Conservation (phyloP, 2,329 filamentous ascomycete species). For the Colletotrichum orbiculare region DNA sequence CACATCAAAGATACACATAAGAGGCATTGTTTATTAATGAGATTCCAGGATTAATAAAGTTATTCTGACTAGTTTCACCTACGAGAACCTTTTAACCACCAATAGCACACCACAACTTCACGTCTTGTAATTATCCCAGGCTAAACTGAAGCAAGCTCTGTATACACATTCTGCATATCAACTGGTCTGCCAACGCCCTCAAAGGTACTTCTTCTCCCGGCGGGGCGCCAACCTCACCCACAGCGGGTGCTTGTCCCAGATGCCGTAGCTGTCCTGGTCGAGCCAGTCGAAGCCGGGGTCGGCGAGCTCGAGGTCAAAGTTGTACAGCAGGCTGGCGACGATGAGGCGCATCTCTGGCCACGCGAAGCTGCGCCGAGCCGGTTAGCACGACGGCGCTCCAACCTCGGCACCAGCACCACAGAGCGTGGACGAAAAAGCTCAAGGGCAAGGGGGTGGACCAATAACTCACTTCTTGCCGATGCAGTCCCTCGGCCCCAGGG, state of each 20-base stretch:
- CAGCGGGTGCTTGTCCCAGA: conserved; percentile 34
- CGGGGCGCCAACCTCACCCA: conserved; percentile 25
- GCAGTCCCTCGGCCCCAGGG: conserved; percentile 60
- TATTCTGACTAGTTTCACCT: no score
- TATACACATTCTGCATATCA: no score
- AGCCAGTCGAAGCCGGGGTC: conserved; percentile 51
- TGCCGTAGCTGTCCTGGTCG: conserved; percentile 32
- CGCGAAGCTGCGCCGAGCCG: conserved; percentile 47
- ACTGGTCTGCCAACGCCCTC: neutral
- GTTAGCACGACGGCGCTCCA: neutral
- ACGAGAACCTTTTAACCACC: no score
- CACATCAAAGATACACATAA: no score
- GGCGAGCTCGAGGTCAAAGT: conserved; percentile 56
- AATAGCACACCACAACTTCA: no score
- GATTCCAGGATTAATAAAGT: no score
- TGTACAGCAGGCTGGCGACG: conserved; percentile 55
- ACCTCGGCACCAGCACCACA: no score
- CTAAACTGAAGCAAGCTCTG: no score
- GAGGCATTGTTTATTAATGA: no score
- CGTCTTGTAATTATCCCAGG: no score
- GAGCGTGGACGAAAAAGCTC: neutral
- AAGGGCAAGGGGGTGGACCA: no score
- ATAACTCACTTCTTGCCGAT: conserved; percentile 60
- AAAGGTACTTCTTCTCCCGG: neutral
- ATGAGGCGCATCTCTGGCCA: conserved; percentile 62